Evolutionary conservation across 352 stramenopile species (phyloP), one percentile per base, ranked within the genome.

Genomic region (Globisporangium nodosum): DNA sequence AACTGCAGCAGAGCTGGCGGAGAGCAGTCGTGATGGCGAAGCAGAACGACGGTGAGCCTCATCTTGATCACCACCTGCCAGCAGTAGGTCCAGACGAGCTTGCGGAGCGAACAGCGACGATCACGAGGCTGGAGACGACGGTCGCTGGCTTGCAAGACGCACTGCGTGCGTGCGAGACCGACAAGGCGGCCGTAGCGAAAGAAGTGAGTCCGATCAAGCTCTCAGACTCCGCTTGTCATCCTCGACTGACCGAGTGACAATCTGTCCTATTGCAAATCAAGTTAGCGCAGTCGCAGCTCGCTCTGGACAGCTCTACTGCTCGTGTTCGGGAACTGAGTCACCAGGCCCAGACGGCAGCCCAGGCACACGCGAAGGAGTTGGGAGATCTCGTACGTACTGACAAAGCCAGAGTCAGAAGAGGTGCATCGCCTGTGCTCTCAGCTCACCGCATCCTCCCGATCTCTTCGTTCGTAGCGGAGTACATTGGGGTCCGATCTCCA

Each of bases 1-100:
- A 62, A 27, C 30, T 69, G 40, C 63, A 66, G 27, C 35, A 42
- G 5, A 61, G 65, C 16, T 69, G 62, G 57, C 62, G 49, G 27
- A 62, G 42, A 48, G 58, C 58, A 48, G 40, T 62, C 6, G 39
- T 49, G 24, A 46, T 54, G 13, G 43, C 40, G 30, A 51, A 65
- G 58, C 58, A 58, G 13, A 40, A 60, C 4, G 16, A 42, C 3
- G 49, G 12, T 3, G 33, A 35, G 31, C 24, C 39, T 9, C 13
- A 48, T 12, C 43, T 20, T 5, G 43, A 48, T 7, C 4, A 48
- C 9, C 5, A 11, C 5, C 18, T 12, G 7, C 15, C 11, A 3
- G 5, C 43, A 27, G 20, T 13, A 13, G 52, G 57, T 11, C 3
- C 31, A 8, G 45, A 47, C 24, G 58, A 27, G 20, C 13, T 42